These are phyloP conservation scores for Venturia effusa DNA, from an alignment of 2,329 filamentous ascomycete genomes.

Conservation along the genomic window DNA sequence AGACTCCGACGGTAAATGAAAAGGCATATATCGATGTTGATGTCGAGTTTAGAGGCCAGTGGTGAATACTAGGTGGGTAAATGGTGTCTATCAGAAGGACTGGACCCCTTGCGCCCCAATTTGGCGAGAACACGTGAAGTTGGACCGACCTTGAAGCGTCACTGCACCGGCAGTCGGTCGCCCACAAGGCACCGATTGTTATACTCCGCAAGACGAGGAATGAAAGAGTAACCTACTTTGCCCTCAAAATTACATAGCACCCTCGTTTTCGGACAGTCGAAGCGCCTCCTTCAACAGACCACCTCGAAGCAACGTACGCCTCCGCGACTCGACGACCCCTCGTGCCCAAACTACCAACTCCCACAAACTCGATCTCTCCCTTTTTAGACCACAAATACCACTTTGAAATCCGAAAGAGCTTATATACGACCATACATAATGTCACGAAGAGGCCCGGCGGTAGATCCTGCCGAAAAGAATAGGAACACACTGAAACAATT, in stretches of 20 bases:
- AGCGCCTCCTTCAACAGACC: too few species aligned
- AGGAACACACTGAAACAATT: constrained; percentile 87
- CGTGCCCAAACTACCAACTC: background rate
- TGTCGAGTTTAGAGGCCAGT: too few species aligned
- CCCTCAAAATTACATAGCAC: background rate
- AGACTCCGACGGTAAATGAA: too few species aligned
- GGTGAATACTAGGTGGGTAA: too few species aligned
- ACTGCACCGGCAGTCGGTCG: background rate
- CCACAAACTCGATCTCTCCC: background rate
- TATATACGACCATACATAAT: constrained; percentile 33
- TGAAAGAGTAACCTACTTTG: background rate
- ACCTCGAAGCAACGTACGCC: background rate
- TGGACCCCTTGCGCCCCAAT: background rate
- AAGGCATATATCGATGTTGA: too few species aligned
- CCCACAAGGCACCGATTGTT: background rate
- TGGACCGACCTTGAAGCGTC: background rate
- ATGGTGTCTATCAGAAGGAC: too few species aligned
- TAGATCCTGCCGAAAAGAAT: constrained; percentile 87
- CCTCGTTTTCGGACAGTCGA: background rate
- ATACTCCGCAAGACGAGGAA: background rate
- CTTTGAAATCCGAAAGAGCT: too few species aligned
- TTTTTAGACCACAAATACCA: background rate
- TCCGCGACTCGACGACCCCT: background rate
- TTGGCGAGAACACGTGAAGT: background rate
- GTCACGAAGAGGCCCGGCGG: constrained; percentile 74